phyloP scores from a whole-genome alignment of 140 eudicot species.

The Erigeron philadelphicus region DNA sequence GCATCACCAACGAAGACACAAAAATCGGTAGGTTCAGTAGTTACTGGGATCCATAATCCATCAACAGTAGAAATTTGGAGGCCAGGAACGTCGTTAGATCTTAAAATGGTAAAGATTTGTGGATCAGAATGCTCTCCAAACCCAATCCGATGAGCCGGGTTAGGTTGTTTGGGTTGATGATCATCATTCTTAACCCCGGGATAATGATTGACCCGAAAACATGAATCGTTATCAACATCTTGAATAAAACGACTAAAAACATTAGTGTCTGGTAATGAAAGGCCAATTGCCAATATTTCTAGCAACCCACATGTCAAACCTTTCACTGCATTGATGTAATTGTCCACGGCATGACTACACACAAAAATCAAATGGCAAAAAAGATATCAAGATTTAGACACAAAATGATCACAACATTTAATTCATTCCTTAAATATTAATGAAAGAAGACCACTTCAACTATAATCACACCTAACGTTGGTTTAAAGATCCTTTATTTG shows the following conservation, averaged over 20 bases:
- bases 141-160: slow-evolving; percentile 39
- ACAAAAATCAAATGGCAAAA: not conserved
- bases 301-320: slow-evolving; percentile 50
- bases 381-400: not conserved
- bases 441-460: not conserved
- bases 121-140: slow-evolving; percentile 96
- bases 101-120: slow-evolving; percentile 62
- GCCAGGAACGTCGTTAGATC: slow-evolving; percentile 80
- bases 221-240: slow-evolving; percentile 47
- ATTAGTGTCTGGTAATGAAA: slow-evolving; percentile 40
- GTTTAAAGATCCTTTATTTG: slow-evolving; percentile 21
- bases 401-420: not conserved
- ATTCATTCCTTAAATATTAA: not conserved
- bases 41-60: slow-evolving; percentile 73
- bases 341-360: slow-evolving; percentile 48
- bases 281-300: slow-evolving; percentile 61
- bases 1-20: slow-evolving; percentile 82
- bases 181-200: slow-evolving; percentile 21
- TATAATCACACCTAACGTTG: slow-evolving; percentile 16
- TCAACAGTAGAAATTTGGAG: slow-evolving; percentile 57
- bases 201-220: slow-evolving; percentile 74
- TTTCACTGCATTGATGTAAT: slow-evolving; percentile 50
- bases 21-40: slow-evolving; percentile 49
- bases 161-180: not conserved
- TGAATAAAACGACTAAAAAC: slow-evolving; percentile 47